Base-by-base conservation (phyloP, 345 rosid genomes). In the Bretschneidera sinensis region DNA sequence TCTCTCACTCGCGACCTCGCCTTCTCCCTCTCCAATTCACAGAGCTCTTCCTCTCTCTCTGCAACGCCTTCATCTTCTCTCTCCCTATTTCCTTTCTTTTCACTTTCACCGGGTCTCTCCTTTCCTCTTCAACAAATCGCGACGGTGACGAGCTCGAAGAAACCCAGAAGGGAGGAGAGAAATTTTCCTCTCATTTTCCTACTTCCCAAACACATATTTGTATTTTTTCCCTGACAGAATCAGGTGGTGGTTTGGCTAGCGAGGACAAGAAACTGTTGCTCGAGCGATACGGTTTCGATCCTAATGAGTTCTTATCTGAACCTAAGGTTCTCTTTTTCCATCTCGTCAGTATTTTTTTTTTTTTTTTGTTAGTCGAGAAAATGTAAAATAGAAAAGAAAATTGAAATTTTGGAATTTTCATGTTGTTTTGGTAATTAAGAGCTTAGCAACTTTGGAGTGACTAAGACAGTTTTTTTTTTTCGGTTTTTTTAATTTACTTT, bases 281-380 rank as follows among this genome's bases (percentile, higher is more conserved):
- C 28, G 82, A 81, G 60, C 71, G 76, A 39, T 85, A 89, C 68
- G 96, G 95, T 57, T 82, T 85, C 64, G 72, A 87, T 73, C 83
- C 89, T 22, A 76, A 69, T 56, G 79, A 77, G 18, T 78, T 78
- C 69, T 35, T 78, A 24, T 68, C 88, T 45, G 81, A 81, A 50
- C 62, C 81, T 20, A 78, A 75, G 80, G 85, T 81, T 51, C n/a
- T n/a, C n/a, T n/a, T 7, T 8, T 25, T 43, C 15, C 28, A 20
- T 48, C 13, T n/a, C n/a, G n/a, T n/a, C 39, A 11, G 45, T 55
- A 53, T 35, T 18, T 24, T 28, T 60, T 19, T 20, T 21, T 14
- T 54, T 43, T 50, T 55, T 50, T 54, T 23, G 55, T 49, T 25
- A n/a, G n/a, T n/a, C n/a, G 10, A 4, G 35, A 31, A 31, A 31